phyloP scores from a whole-genome alignment of 768 basidiomycete species.

The Rubroboletus satanas region DNA sequence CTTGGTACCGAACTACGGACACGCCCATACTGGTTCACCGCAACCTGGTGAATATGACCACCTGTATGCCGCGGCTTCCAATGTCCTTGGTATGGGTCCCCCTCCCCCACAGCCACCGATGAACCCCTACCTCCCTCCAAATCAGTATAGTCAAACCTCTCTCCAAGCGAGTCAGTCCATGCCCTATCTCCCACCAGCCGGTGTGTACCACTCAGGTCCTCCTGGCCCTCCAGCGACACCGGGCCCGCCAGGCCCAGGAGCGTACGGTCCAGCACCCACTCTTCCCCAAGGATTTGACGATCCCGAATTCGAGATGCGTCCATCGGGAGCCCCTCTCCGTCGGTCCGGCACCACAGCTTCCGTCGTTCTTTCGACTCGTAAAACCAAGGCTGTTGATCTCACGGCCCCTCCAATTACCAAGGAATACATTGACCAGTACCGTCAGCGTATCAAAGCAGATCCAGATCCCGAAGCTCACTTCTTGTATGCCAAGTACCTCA shows the following conservation, averaged over 20 bases:
- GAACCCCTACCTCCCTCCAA: conserved; percentile 22
- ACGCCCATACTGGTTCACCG: conserved; percentile 19
- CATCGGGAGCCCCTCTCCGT: conserved; percentile 41
- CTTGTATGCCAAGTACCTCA: conserved; percentile 96
- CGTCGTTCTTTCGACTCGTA: conserved; percentile 53
- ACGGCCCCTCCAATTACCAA: conserved; percentile 87
- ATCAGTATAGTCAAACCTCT: conserved; percentile 20
- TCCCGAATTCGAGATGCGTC: conserved; percentile 54
- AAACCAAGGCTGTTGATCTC: conserved; percentile 79
- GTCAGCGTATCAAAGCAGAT: conserved; percentile 93
- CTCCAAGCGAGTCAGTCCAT: conserved; percentile 29
- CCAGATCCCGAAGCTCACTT: conserved; percentile 99
- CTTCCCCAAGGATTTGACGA: conserved; percentile 34
- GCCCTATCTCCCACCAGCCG: conserved; percentile 32
- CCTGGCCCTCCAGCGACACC: conserved; percentile 19
- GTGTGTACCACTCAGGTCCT: conserved; percentile 22
- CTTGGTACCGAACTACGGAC: conserved; percentile 19
- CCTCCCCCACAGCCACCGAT: conserved; percentile 34
- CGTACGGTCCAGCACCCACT: conserved; percentile 23
- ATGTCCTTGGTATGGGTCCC: conserved; percentile 74
- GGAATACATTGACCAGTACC: conserved; percentile 96
- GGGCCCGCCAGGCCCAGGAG: conserved; percentile 9
- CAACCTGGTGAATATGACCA: conserved; percentile 47
- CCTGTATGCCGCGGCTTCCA: conserved; percentile 72
- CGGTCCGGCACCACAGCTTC: conserved; percentile 58